These are phyloP conservation scores for Penicillium sp. DNA, from an alignment of 2,329 filamentous ascomycete species.

Conservation along the genomic window DNA sequence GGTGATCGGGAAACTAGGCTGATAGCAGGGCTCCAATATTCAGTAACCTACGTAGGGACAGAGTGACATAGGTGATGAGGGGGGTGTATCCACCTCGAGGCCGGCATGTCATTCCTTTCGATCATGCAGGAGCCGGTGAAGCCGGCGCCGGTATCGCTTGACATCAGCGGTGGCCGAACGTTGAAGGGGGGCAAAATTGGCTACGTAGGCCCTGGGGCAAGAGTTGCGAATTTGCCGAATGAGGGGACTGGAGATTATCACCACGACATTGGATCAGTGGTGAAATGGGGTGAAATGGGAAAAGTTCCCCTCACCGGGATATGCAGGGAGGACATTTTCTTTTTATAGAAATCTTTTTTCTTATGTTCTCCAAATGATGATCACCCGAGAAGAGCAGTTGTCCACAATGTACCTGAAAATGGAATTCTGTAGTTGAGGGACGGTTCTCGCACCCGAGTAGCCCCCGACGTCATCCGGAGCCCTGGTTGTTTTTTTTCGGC, in stretches of 20 bases:
- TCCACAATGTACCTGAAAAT: not conserved
- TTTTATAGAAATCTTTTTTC: conserved; percentile 4
- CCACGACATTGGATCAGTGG: not conserved
- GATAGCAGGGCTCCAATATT: not conserved
- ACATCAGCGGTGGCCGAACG: not conserved
- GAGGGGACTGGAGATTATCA: not conserved
- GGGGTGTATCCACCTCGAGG: not conserved
- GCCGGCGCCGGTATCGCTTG: not conserved
- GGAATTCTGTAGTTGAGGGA: too few species aligned
- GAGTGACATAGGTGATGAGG: not conserved
- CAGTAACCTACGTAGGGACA: not conserved
- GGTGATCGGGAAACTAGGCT: not conserved
- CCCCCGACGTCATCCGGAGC: conserved; percentile 5
- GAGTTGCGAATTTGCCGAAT: not conserved
- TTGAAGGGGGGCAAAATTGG: conserved; percentile 1
- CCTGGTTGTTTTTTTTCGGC: not conserved
- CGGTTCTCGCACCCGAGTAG: not conserved
- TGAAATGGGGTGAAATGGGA: not conserved
- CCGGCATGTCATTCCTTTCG: not conserved
- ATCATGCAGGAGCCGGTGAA: not conserved
- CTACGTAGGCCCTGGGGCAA: not conserved
- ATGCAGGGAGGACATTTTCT: not conserved
- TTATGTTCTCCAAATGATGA: not conserved
- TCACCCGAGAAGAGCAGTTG: not conserved
- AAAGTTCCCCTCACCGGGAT: not conserved